These are phyloP conservation scores for Stromatinia cepivora DNA, from an alignment of 2,329 filamentous ascomycete species.

Conservation along the genomic window DNA sequence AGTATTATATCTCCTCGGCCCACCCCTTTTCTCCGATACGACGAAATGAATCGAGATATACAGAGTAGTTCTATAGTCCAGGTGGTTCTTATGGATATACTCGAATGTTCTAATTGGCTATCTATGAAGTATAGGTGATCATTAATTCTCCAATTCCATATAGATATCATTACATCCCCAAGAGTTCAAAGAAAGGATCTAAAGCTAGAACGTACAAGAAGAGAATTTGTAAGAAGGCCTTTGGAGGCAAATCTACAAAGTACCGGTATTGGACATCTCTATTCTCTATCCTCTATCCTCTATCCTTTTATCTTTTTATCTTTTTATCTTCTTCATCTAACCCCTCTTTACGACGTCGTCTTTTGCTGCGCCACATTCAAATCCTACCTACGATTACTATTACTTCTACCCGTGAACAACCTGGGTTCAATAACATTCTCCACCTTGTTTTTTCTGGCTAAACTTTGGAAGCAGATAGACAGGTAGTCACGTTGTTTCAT, in stretches of 20 bases:
- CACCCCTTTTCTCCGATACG: not conserved
- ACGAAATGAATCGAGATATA: not conserved
- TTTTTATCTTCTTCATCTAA: not conserved
- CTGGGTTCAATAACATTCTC: not conserved
- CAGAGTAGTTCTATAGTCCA: not conserved
- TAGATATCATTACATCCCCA: not conserved
- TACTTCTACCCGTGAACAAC: not conserved
- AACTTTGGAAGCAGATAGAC: not conserved
- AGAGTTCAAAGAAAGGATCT: not conserved
- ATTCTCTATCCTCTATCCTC: too few relatives aligned
- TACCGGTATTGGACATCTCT: not conserved
- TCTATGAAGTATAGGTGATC: not conserved
- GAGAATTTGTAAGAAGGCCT: not conserved
- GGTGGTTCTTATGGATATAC: not conserved
- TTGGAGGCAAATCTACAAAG: not conserved
- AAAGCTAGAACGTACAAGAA: not conserved
- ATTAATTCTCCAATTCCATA: not conserved
- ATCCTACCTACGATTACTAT: not conserved
- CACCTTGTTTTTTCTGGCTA: conserved; percentile 14
- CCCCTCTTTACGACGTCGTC: conserved; percentile 13
- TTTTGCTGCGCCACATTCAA: conserved; percentile 19
- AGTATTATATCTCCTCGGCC: not conserved
- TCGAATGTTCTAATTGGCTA: not conserved
- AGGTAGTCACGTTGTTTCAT: not conserved
- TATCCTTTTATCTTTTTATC: not conserved